Percentiles rank a stretch among this genome's conserved stretches.
phyloP scores from a whole-genome alignment of 176 grass and related monocot species.

The Aegilops sharonensis region DNA sequence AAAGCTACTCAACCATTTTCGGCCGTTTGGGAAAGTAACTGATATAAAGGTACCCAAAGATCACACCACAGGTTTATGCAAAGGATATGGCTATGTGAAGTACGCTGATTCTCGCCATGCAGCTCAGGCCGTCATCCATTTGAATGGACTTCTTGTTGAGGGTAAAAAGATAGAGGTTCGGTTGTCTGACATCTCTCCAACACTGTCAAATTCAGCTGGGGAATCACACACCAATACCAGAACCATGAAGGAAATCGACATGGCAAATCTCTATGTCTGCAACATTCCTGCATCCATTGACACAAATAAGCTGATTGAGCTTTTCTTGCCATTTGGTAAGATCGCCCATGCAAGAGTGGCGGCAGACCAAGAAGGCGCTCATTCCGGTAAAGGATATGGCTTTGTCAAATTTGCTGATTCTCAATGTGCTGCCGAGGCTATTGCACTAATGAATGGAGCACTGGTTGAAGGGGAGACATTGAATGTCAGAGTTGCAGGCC shows the following conservation, averaged over 20 bases:
- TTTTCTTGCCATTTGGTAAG: conserved; percentile 67
- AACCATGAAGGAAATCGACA: conserved; percentile 44
- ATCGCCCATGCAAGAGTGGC: conserved; percentile 53
- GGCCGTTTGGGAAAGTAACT: conserved; percentile 49
- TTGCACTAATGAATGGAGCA: conserved; percentile 61
- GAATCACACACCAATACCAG: conserved; percentile 1
- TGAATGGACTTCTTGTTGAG: conserved; percentile 48
- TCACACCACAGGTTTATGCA: conserved; percentile 38
- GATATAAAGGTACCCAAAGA: conserved; percentile 47
- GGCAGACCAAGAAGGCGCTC: conserved; percentile 28
- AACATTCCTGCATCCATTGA: conserved; percentile 53
- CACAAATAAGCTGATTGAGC: conserved; percentile 45
- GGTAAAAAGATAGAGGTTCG: conserved; percentile 41
- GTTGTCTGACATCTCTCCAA: conserved; percentile 1
- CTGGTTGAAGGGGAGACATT: conserved; percentile 51
- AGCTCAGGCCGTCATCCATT: conserved; percentile 32
- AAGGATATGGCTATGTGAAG: conserved; percentile 64
- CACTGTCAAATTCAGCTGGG: background rate
- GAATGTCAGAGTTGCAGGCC: conserved; percentile 45
- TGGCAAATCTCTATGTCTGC: conserved; percentile 50
- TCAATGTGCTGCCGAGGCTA: conserved; percentile 43
- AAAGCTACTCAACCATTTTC: conserved; percentile 44
- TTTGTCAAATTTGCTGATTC: conserved; percentile 61
- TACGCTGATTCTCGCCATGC: conserved; percentile 41
- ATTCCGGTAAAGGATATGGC: conserved; percentile 53